phyloP scores from a whole-genome alignment of 306 rosid genomes.

The Sophora flavescens region DNA sequence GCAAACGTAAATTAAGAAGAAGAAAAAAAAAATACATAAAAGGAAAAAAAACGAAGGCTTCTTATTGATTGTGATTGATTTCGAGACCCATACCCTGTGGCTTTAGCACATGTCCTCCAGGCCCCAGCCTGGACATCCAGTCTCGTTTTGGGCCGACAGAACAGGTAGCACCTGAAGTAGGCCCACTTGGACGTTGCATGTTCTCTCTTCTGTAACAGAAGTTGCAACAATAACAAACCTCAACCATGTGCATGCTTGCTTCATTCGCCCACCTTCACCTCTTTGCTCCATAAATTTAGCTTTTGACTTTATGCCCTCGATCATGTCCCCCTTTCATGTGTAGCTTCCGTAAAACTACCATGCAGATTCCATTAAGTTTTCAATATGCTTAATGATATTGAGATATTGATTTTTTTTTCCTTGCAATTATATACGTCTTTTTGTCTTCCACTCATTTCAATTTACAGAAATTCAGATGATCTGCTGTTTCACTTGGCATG shows the following conservation, averaged over 20 bases:
- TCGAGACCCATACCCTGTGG: not conserved
- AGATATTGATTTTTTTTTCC: not conserved
- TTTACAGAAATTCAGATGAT: not conserved
- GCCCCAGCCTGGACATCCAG: not conserved
- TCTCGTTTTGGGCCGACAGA: not conserved
- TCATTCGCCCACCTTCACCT: not conserved
- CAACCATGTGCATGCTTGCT: conserved; percentile 34
- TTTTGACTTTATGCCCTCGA: conserved; percentile 46
- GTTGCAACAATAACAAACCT: not conserved
- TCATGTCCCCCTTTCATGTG: conserved; percentile 2
- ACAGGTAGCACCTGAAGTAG: not conserved
- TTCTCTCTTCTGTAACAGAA: not conserved
- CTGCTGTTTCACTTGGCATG: not conserved
- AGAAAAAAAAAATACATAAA: too few species aligned
- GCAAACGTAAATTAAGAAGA: too few species aligned
- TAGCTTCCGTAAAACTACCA: not conserved
- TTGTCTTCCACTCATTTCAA: not conserved
- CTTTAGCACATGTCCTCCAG: not conserved
- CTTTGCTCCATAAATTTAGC: conserved; percentile 47
- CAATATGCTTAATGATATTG: not conserved
- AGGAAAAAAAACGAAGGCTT: not conserved
- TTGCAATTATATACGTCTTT: not conserved
- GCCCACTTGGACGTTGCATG: conserved; percentile 31
- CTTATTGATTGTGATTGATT: not conserved
- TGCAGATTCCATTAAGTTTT: not conserved